A percentile compares a stretch with the other conserved stretches of the same genome.
Evolutionary conservation across 441 rosid genomes (phyloP).

Genomic region (Flueggea neowawraea): DNA sequence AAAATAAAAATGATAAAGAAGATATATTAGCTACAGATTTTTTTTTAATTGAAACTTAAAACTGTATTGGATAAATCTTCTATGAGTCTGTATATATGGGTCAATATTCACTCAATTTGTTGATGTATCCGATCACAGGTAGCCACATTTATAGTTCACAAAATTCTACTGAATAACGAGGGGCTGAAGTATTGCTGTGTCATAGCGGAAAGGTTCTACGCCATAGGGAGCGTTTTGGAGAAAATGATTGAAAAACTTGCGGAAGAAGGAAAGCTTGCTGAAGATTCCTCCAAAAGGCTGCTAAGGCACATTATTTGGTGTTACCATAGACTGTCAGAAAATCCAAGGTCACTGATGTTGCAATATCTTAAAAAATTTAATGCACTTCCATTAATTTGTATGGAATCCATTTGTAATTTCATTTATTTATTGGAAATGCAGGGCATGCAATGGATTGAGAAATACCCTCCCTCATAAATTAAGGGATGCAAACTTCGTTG

Average conservation of each 20-base stretch:
- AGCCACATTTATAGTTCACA: slow-evolving; percentile 77
- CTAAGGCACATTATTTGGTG: slow-evolving; percentile 86
- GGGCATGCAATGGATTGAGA: slow-evolving; percentile 76
- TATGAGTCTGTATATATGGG: too few relatives aligned
- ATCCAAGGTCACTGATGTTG: slow-evolving; percentile 48
- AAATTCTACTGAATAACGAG: slow-evolving; percentile 63
- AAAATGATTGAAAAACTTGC: slow-evolving; percentile 44
- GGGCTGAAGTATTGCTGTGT: slow-evolving; percentile 84
- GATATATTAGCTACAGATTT: too few relatives aligned
- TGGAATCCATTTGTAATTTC: not conserved
- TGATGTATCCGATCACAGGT: slow-evolving; percentile 51
- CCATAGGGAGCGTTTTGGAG: slow-evolving; percentile 66
- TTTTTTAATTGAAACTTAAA: too few relatives aligned
- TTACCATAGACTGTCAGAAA: slow-evolving; percentile 71
- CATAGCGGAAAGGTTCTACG: slow-evolving; percentile 75
- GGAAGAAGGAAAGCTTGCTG: slow-evolving; percentile 46
- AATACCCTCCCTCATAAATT: slow-evolving; percentile 66
- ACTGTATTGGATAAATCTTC: too few relatives aligned
- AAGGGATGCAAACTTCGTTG: slow-evolving; percentile 57
- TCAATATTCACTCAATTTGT: not conserved
- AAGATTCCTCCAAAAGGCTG: slow-evolving; percentile 64
- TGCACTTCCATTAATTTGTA: too few relatives aligned
- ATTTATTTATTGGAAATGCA: slow-evolving; percentile 15
- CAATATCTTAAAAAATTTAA: too few relatives aligned
- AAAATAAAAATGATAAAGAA: too few relatives aligned